Evolutionary conservation across 768 basidiomycete species (phyloP), one percentile per base, ranked within the genome.

Genomic region (Tricholoma sp.): DNA sequence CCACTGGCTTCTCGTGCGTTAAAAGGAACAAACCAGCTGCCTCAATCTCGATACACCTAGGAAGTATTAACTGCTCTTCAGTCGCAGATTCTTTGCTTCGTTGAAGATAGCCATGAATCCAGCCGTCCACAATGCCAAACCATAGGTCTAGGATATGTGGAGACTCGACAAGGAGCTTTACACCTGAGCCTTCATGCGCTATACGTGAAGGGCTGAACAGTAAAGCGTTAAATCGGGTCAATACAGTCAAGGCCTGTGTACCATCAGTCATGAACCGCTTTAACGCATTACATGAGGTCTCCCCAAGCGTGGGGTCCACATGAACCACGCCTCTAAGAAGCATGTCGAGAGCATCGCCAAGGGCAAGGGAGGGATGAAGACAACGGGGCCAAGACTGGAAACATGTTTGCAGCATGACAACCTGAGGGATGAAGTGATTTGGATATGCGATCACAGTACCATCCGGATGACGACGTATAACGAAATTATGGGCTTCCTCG

Each of bases 351-450:
- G 85, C 82, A 43, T 88, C 86, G 10, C 76, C 67, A 50, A 88
- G 68, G 43, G 82, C 64, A 31, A 83, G 74, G 4, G 79, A 75
- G 2, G 78, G 71, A 18, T 86, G 83, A 43, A 94, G 75, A 63
- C 84, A 89, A 2, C 94, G 83, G 0, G 94, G 94, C 85, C 93
- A 89, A 5, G 89, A 82, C 58, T 88, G 86, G 69, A 94, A 89
- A 65, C 88, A 84, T 0, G 86, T 82, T 62, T 87, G 83, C 4
- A 95, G 77, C 32, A 94, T 76, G 52, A 76, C 80, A 63, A 97
- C 83, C 56, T 86, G 83, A 0, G 89, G 78, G 16, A 74, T 70
- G 9, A 82, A 75, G 53, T 78, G 74, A 19, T 74, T 75, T 12
- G 89, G 83, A 68, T 94, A 96, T 5, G 85, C 85, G 22, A 89